phyloP scores from a whole-genome alignment of 495 filamentous ascomycete genomes.

The Podospora anserina region DNA sequence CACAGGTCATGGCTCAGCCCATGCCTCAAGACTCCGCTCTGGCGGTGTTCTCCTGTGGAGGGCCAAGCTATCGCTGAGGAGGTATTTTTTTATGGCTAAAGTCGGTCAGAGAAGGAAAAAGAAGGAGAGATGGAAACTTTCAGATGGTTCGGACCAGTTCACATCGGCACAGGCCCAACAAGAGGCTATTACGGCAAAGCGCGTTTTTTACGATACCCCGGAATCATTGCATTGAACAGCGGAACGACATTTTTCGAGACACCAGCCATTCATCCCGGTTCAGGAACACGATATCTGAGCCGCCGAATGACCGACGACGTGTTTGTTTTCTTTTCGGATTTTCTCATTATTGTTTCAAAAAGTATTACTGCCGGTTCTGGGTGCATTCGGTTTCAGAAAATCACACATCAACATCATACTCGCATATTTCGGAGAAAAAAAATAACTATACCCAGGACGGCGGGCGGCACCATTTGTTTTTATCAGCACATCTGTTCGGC shows the following conservation, averaged over 20 bases:
- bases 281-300: constrained; percentile 11
- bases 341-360: neutral
- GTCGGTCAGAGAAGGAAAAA: neutral
- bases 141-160: neutral
- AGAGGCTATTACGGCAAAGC: constrained; percentile 5
- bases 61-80: constrained; percentile 3
- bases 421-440: constrained; percentile 9
- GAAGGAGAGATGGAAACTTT: constrained; percentile 1
- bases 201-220: constrained; percentile 19
- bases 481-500: constrained; percentile 13
- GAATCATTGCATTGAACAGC: constrained; percentile 18
- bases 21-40: neutral
- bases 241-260: constrained; percentile 12
- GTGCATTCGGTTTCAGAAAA: constrained; percentile 6
- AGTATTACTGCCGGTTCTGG: neutral
- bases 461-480: constrained; percentile 7
- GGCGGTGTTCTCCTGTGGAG: neutral
- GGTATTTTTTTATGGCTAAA: neutral
- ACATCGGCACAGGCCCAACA: neutral
- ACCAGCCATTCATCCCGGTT: constrained; percentile 3
- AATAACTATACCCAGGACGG: constrained; percentile 14
- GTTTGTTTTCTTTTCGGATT: constrained; percentile 2
- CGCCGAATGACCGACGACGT: neutral
- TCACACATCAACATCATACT: neutral
- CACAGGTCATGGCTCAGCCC: neutral